Evolutionary conservation across 768 basidiomycete species (phyloP), one percentile per base, ranked within the genome.

Genomic region (Russula dissimulans): DNA sequence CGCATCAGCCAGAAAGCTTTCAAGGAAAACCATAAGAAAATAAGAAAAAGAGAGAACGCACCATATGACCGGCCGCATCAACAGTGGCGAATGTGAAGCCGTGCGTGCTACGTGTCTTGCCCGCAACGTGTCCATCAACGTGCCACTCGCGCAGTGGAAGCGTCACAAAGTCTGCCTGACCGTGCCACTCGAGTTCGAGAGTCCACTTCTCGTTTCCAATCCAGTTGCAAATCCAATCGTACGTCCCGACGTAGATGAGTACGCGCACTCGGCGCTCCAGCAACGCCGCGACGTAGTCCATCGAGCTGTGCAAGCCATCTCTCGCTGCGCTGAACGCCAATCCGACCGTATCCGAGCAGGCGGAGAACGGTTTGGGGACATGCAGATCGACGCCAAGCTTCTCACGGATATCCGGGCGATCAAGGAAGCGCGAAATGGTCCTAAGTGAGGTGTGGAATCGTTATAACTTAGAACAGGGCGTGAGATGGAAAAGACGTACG

Each of bases 41-140:
- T 8, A 12, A 32, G 6, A 34, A 15, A 22, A 22, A 22, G 38
- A 18, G 17, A 32, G 22, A 38, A 38, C 65, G 45, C 43, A 85
- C 85, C 85, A 86, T 86, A 73, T 90, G 88, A n/a, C 88, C 88
- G 17, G 86, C 87, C 10, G 77, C 84, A 43, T 78, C 71, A 46
- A 87, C 73, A 0, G 81, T 85, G 6, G 77, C 79, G 69, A 82
- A 87, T 11, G 83, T 86, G 55, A 91, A 71, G 9, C 79, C 79
- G 5, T 76, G 77, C 29, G 76, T 76, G 49, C 73, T 76, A 65
- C 83, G 79, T 39, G 79, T 81, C 64, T 74, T 71, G 3, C 87
- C 87, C 0, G 77, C 86, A 8, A 69, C 68, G 53, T 77, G 67
- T 1, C 80, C 83, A 49, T 79, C 73, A 15, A 86, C 78, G 2